Conservation (phyloP, 768 basidiomycete species). For the Xanthoconium purpureum region DNA sequence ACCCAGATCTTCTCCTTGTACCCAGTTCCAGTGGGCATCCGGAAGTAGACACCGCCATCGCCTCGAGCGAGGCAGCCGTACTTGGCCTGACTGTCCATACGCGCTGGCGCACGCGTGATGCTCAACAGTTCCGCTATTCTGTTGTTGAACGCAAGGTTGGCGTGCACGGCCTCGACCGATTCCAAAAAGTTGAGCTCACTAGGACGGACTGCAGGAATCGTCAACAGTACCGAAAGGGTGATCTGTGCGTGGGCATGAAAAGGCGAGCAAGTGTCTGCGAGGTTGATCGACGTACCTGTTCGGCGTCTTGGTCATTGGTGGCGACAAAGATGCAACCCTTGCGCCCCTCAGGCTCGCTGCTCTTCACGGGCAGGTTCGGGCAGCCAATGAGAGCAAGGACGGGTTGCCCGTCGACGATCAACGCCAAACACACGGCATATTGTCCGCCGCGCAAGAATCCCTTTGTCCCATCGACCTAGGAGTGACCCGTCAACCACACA, state of each 20-base stretch:
- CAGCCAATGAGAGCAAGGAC: slow-evolving; percentile 88
- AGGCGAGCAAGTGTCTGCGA: not conserved
- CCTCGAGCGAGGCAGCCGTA: slow-evolving; percentile 85
- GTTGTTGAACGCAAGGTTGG: slow-evolving; percentile 82
- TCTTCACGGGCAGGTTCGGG: slow-evolving; percentile 77
- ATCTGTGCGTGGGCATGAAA: slow-evolving; percentile 35
- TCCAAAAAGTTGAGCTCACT: slow-evolving; percentile 72
- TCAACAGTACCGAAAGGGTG: slow-evolving; percentile 49
- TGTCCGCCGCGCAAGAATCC: slow-evolving; percentile 91
- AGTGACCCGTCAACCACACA: not conserved
- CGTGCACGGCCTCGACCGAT: slow-evolving; percentile 89
- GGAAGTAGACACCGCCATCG: slow-evolving; percentile 78
- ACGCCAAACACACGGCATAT: slow-evolving; percentile 87
- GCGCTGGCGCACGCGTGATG: slow-evolving; percentile 60
- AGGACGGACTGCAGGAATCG: slow-evolving; percentile 43
- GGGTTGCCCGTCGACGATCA: slow-evolving; percentile 75
- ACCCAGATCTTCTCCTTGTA: slow-evolving; percentile 98
- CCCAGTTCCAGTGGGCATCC: slow-evolving; percentile 73
- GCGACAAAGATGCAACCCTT: slow-evolving; percentile 85
- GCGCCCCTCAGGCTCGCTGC: slow-evolving; percentile 48
- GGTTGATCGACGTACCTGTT: slow-evolving; percentile 46
- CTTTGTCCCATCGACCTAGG: slow-evolving; percentile 81
- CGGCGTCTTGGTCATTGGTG: slow-evolving; percentile 80
- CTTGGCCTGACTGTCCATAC: slow-evolving; percentile 98
- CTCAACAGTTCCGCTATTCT: slow-evolving; percentile 65